These are phyloP conservation scores for Dryas integrifolia DNA, from an alignment of 331 rosid species.

Conservation along the genomic window DNA sequence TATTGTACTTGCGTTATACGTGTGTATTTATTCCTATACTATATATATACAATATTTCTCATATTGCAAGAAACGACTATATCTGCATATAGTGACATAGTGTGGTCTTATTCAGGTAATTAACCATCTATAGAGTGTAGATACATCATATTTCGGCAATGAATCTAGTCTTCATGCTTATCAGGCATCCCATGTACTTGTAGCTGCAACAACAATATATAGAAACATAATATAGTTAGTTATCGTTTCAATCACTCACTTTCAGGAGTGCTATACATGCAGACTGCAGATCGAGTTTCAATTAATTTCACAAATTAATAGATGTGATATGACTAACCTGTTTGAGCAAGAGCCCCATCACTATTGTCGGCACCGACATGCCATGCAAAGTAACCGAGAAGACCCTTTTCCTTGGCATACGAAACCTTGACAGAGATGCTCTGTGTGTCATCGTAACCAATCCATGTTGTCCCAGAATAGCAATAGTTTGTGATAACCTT, in stretches of 20 bases:
- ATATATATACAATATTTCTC: too few relatives aligned
- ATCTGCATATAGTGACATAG: too few relatives aligned
- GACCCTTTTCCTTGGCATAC: slow-evolving; percentile 34
- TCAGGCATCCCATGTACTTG: slow-evolving; percentile 3
- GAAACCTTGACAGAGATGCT: slow-evolving; percentile 36
- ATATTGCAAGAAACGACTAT: too few relatives aligned
- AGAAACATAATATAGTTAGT: not conserved
- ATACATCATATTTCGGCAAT: too few relatives aligned
- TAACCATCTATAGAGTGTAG: too few relatives aligned
- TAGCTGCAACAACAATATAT: slow-evolving; percentile 3
- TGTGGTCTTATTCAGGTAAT: too few relatives aligned
- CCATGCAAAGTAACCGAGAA: slow-evolving; percentile 51
- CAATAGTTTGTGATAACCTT: slow-evolving; percentile 35
- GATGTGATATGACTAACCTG: slow-evolving; percentile 19
- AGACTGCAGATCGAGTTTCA: too few relatives aligned
- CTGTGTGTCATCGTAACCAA: slow-evolving; percentile 47
- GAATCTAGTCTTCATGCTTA: not conserved
- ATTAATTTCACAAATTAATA: too few relatives aligned
- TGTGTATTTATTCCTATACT: too few relatives aligned
- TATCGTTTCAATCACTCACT: too few relatives aligned
- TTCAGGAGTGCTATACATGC: too few relatives aligned
- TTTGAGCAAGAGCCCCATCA: slow-evolving; percentile 38
- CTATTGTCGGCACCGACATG: slow-evolving; percentile 32
- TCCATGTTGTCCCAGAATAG: slow-evolving; percentile 43
- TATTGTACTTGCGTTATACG: too few relatives aligned